phyloP scores from a whole-genome alignment of 306 rosid species.

The Canavalia gladiata region DNA sequence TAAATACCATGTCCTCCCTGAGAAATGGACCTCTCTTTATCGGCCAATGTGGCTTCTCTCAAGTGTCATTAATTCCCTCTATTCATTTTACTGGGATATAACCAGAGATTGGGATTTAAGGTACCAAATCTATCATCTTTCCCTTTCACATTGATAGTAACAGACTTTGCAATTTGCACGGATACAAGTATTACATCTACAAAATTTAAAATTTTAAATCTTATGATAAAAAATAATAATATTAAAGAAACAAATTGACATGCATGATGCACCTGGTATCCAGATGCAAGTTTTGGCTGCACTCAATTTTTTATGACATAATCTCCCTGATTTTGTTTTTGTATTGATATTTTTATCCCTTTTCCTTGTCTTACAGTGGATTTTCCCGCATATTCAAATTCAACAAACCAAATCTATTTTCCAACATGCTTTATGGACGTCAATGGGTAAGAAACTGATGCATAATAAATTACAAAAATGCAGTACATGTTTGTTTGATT shows the following conservation, averaged over 20 bases:
- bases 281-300: conserved; percentile 24
- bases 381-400: conserved; percentile 93
- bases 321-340: neutral
- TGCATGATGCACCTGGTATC: conserved; percentile 4
- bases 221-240: neutral
- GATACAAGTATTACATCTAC: neutral
- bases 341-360: neutral
- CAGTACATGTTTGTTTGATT: conserved; percentile 15
- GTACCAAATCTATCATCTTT: conserved; percentile 55
- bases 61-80: conserved; percentile 86
- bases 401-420: conserved; percentile 64
- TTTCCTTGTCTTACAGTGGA: conserved; percentile 64
- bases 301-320: conserved; percentile 25
- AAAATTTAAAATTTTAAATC: neutral
- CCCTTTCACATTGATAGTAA: conserved; percentile 27
- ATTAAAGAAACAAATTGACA: neutral
- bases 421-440: conserved; percentile 74
- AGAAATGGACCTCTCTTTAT: conserved; percentile 79
- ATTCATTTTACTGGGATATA: conserved; percentile 99
- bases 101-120: conserved; percentile 99
- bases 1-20: conserved; percentile 88
- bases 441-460: conserved; percentile 72
- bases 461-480: conserved; percentile 1
- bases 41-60: conserved; percentile 97
- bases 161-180: conserved; percentile 6